Evolutionary conservation across 768 basidiomycete species (phyloP).

Genomic region (Naganishia vishniacii): DNA sequence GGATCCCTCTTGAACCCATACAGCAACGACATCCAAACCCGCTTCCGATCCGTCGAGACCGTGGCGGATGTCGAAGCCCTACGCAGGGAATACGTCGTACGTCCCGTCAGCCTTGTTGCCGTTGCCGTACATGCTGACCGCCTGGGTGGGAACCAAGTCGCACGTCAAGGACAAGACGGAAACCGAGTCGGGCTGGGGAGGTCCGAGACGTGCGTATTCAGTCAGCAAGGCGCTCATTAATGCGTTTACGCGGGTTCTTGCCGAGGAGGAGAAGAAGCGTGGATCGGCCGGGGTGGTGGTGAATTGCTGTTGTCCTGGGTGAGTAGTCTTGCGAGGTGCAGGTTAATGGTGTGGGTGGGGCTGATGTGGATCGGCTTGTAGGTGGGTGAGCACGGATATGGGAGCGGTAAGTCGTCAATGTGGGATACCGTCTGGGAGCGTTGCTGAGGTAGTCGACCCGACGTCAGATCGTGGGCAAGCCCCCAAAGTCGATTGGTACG

Average conservation of each 20-base stretch:
- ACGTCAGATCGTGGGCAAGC: constrained; percentile 20
- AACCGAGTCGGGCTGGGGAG: constrained; percentile 20
- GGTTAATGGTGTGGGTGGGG: background rate
- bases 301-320: constrained; percentile 28
- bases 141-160: background rate
- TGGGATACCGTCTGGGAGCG: too few relatives aligned
- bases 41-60: constrained; percentile 11
- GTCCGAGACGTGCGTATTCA: constrained; percentile 21
- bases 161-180: constrained; percentile 8
- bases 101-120: too few relatives aligned
- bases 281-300: constrained; percentile 15
- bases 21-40: constrained; percentile 15
- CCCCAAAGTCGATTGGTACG: constrained; percentile 23
- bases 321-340: background rate
- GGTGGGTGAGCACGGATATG: constrained; percentile 24
- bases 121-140: too few relatives aligned
- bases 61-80: constrained; percentile 10
- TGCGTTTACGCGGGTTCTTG: constrained; percentile 21
- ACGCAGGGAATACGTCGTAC: constrained; percentile 17
- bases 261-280: background rate
- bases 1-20: constrained; percentile 21
- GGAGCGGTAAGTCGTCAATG: constrained; percentile 5
- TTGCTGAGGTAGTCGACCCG: too few relatives aligned
- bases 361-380: background rate
- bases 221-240: constrained; percentile 25